Evolutionary conservation across 345 rosid genomes (phyloP).

Genomic region (Sonneratia alba): DNA sequence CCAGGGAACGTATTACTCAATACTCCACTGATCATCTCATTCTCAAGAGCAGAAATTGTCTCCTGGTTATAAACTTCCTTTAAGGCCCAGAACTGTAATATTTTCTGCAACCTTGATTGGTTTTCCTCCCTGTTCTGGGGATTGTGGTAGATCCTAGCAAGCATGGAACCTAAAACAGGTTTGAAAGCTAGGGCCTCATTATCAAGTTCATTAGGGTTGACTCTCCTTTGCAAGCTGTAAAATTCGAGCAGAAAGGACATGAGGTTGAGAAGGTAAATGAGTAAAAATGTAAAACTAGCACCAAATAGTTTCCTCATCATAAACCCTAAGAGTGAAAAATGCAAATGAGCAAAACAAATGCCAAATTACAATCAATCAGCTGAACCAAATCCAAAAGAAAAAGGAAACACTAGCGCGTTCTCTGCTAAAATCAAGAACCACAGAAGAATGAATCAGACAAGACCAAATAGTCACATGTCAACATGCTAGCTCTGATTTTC

Average conservation of each 20-base stretch:
- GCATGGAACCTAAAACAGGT: conserved; percentile 86
- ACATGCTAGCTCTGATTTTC: neutral
- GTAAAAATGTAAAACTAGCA: neutral
- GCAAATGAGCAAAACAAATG: neutral
- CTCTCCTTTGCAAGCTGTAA: conserved; percentile 84
- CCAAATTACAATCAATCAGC: neutral
- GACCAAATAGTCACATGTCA: neutral
- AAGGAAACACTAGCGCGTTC: neutral
- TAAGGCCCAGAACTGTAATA: conserved; percentile 90
- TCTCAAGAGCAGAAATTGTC: conserved; percentile 59
- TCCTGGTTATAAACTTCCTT: conserved; percentile 94
- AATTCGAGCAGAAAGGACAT: neutral
- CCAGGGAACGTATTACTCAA: conserved; percentile 40
- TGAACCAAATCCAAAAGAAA: neutral
- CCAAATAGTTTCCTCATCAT: neutral
- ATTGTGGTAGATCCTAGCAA: conserved; percentile 71
- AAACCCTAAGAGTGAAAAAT: neutral
- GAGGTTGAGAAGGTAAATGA: neutral
- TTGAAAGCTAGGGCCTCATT: conserved; percentile 91
- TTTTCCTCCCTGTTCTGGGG: conserved; percentile 85
- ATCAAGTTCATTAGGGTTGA: conserved; percentile 65
- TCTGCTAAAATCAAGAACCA: neutral
- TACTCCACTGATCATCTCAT: conserved; percentile 79
- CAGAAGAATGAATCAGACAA: neutral
- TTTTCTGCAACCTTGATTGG: conserved; percentile 77